Conservation (phyloP, 805 yeast genomes). For the Kazachstania kunashirensis region DNA sequence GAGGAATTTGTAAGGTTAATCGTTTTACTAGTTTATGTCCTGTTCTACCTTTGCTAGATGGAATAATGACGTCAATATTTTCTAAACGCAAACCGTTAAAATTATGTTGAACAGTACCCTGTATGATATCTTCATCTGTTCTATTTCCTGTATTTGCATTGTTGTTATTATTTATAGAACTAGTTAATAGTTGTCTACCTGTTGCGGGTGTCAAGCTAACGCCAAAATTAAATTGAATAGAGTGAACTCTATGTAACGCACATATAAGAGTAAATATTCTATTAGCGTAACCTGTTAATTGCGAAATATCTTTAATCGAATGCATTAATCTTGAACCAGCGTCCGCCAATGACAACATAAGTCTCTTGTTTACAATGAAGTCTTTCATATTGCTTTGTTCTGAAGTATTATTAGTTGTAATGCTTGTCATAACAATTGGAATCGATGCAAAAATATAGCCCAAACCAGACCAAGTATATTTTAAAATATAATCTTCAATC, state of each 20-base stretch:
- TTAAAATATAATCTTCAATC: constrained; percentile 76
- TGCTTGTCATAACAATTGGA: constrained; percentile 62
- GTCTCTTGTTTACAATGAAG: constrained; percentile 80
- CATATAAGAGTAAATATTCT: constrained; percentile 67
- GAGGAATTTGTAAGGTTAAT: constrained; percentile 45
- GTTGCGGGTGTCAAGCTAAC: constrained; percentile 6
- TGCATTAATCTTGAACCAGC: constrained; percentile 93
- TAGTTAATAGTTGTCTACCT: not conserved
- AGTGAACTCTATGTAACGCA: constrained; percentile 76
- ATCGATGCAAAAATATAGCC: constrained; percentile 87
- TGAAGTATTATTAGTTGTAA: constrained; percentile 17
- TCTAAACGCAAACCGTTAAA: constrained; percentile 77
- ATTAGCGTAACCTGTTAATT: constrained; percentile 82
- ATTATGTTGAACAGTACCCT: constrained; percentile 72
- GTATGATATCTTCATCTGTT: constrained; percentile 38
- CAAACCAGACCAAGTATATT: constrained; percentile 90
- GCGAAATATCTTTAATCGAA: constrained; percentile 86
- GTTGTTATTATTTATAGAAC: not conserved
- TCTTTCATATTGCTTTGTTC: constrained; percentile 66
- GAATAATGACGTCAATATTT: constrained; percentile 72
- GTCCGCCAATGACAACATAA: constrained; percentile 85
- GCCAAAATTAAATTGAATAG: constrained; percentile 36
- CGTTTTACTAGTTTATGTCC: constrained; percentile 55
- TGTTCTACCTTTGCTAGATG: constrained; percentile 50
- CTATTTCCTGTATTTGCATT: not conserved